phyloP scores from a whole-genome alignment of 352 stramenopile species.

The Pythium plurisporium region DNA sequence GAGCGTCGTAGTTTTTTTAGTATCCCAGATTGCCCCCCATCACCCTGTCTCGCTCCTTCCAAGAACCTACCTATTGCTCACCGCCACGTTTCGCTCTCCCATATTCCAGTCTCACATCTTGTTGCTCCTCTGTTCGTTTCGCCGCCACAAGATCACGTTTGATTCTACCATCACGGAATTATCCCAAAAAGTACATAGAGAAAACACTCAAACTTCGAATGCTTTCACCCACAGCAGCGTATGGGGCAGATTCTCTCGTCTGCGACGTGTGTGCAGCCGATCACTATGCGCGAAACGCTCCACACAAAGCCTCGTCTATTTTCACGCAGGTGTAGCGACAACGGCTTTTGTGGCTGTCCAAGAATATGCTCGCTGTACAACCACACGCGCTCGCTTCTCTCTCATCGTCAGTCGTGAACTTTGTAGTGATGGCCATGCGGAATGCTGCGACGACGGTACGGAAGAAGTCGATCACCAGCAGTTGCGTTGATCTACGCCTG shows the following conservation, averaged over 20 bases:
- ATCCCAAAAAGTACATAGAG: constrained; percentile 13
- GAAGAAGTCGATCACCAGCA: not conserved
- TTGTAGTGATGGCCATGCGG: not conserved
- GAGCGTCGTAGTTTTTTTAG: constrained; percentile 2
- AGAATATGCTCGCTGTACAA: not conserved
- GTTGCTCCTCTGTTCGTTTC: not conserved
- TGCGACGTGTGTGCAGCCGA: not conserved
- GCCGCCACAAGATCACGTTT: not conserved
- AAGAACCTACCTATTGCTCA: no score
- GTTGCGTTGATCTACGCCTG: not conserved
- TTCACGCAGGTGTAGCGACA: no score
- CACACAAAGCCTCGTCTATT: not conserved
- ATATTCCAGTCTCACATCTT: not conserved
- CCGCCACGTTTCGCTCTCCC: no score
- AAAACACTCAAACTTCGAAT: not conserved
- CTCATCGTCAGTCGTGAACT: not conserved
- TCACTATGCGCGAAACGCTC: no score
- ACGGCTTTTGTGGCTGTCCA: not conserved
- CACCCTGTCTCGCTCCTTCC: no score
- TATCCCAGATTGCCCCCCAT: not conserved
- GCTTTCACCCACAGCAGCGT: no score
- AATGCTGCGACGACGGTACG: not conserved
- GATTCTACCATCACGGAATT: not conserved
- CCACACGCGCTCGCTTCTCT: not conserved
- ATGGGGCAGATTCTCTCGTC: no score